Base-by-base conservation (phyloP, 192 early-diverging fungal genomes). In the Podila epigama region DNA sequence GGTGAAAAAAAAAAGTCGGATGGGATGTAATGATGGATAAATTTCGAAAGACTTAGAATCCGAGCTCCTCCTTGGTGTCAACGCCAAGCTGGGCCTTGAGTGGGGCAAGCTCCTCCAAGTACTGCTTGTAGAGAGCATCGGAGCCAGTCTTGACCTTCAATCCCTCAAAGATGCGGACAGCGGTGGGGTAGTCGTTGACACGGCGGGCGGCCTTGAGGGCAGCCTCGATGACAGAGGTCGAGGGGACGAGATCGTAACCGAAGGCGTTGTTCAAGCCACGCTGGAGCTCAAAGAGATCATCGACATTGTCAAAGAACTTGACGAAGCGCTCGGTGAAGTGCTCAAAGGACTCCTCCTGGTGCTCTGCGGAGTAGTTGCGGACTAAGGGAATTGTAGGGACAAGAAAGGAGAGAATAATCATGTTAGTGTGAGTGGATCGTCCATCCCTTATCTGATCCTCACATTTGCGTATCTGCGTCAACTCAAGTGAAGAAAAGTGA, bases 231-330 rank as follows among this genome's bases (percentile, higher is more conserved):
- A 98, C 93, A 44, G 91, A 89, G 63, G 93, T 83, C n/a, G 92
- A 84, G 35, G 97, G 97, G 27, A 96, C 94, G 79, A 97, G 89
- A 86, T 99, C 95, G 77, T 96, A 93, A 41, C 94, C 91, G 80
- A 98, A 98, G 82, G 94, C 92, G 83, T 99, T 96, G 89, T 98
- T 98, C 79, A 99, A 87, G 32, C 96, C 96, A 69, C 96, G 90
- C 88, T 98, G 95, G 42, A 99, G 89, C 87, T 99, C 97, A 83
- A 97, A 98, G 70, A 93, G 89, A 85, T 99, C 96, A 56, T 94
- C 92, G 57, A 91, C 91, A 61, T 88, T 87, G 60, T 93, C 90
- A 81, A 94, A 94, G 73, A 93, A 93, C 80, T 88, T 87, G 70
- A 91, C 87, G 66, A 92, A 93, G 60, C 91, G 92, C 68, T 89